Evolutionary conservation across 2,329 filamentous ascomycete species (phyloP).

Genomic region (Davidsoniella eucalypti): DNA sequence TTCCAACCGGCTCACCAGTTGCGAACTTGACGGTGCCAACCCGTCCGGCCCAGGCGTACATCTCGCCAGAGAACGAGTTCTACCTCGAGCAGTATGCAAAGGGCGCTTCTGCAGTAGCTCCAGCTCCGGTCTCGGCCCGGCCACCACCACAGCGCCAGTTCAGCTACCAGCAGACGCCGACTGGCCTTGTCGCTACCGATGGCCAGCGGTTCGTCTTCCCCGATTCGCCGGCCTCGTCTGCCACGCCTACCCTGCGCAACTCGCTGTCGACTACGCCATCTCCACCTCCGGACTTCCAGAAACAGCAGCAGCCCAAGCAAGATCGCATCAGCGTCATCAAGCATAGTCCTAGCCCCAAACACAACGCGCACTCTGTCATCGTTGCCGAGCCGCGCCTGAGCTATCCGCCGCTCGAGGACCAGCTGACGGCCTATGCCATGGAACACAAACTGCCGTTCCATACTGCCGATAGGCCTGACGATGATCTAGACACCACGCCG

Average conservation of each 20-base stretch:
- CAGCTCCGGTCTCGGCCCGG: neutral
- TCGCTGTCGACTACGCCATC: slow-evolving; percentile 6
- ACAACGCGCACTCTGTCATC: neutral
- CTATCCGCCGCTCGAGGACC: slow-evolving; percentile 2
- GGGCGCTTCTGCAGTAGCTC: neutral
- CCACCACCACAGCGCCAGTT: slow-evolving; percentile 1
- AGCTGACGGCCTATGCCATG: neutral
- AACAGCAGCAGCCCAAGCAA: neutral
- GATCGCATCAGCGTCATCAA: neutral
- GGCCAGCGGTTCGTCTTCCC: neutral
- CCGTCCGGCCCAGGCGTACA: neutral
- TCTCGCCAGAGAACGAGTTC: neutral
- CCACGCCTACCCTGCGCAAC: slow-evolving; percentile 7
- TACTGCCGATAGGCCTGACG: neutral
- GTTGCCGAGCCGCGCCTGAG: neutral
- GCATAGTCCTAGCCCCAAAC: neutral
- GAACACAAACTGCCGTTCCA: slow-evolving; percentile 7
- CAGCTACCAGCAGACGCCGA: slow-evolving; percentile 4
- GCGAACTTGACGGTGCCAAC: neutral
- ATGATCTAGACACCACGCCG: neutral
- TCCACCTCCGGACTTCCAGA: neutral
- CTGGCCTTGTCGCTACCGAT: neutral
- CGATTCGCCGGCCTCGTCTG: slow-evolving; percentile 4
- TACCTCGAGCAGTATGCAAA: neutral
- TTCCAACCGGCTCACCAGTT: neutral